Evolutionary conservation across 768 basidiomycete species (phyloP).

Genomic region (Polyporus arcularius): DNA sequence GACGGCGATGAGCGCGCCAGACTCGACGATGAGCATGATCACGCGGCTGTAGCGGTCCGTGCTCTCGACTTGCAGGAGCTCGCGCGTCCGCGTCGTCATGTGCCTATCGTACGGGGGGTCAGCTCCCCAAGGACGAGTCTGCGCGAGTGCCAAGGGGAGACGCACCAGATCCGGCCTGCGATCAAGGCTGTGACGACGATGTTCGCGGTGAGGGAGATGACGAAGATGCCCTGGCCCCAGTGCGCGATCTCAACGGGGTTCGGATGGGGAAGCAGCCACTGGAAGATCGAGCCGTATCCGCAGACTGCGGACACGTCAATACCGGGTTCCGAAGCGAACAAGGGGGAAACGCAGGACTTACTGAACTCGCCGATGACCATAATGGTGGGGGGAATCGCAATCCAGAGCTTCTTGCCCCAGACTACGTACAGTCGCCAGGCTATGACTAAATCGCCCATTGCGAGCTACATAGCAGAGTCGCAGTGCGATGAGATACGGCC

Average conservation of each 20-base stretch:
- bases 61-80: neutral
- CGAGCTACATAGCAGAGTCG: neutral
- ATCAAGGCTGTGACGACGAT: constrained; percentile 9
- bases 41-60: constrained; percentile 1
- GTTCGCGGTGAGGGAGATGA: constrained; percentile 12
- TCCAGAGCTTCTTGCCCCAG: constrained; percentile 1
- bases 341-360: constrained; percentile 1
- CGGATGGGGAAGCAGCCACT: constrained; percentile 2
- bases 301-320: constrained; percentile 1
- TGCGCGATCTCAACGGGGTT: neutral
- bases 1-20: constrained; percentile 11
- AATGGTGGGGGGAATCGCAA: neutral
- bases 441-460: constrained; percentile 8
- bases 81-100: neutral
- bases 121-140: constrained; percentile 5
- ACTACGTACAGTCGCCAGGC: constrained; percentile 13
- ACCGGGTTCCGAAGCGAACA: constrained; percentile 5
- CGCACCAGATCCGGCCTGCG: constrained; percentile 14
- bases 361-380: constrained; percentile 3
- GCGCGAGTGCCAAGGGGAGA: constrained; percentile 5
- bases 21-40: constrained; percentile 16
- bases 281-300: constrained; percentile 5
- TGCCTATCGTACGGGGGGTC: constrained; percentile 2
- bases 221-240: constrained; percentile 10
- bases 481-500: no score